A percentile compares a stretch with the other conserved stretches of the same genome.
These are phyloP conservation scores for Monosporozyma unispora DNA, from an alignment of 805 yeast species.

Conservation along the genomic window DNA sequence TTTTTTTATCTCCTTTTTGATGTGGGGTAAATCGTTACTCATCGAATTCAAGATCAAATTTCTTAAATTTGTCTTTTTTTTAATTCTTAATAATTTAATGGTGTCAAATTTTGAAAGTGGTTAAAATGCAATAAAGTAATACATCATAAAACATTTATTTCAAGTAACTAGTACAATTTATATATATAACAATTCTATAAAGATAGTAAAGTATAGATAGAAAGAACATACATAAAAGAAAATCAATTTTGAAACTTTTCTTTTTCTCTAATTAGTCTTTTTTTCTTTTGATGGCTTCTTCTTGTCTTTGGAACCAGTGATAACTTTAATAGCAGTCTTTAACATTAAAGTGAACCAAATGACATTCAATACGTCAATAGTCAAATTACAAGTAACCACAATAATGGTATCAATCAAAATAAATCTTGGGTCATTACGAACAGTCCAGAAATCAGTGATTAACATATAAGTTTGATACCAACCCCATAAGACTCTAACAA, in stretches of 20 bases:
- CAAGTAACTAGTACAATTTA: background rate
- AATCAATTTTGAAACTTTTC: too few relatives aligned
- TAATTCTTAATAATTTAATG: background rate
- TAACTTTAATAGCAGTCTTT: slow-evolving; percentile 40
- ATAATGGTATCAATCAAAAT: slow-evolving; percentile 32
- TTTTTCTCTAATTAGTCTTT: slow-evolving; percentile 4
- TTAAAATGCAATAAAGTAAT: background rate
- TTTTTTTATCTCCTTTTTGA: background rate
- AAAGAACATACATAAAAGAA: too few relatives aligned
- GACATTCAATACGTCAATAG: slow-evolving; percentile 57
- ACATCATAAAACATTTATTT: background rate
- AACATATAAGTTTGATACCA: slow-evolving; percentile 51
- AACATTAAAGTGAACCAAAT: slow-evolving; percentile 82
- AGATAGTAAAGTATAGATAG: background rate
- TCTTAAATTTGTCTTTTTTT: background rate
- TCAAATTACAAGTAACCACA: slow-evolving; percentile 41
- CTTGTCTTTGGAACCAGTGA: slow-evolving; percentile 5
- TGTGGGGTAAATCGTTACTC: background rate
- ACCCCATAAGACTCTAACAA: slow-evolving; percentile 74
- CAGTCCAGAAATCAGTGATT: slow-evolving; percentile 39
- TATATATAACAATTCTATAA: background rate
- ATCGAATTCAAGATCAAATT: background rate
- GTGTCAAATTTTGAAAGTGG: too few relatives aligned
- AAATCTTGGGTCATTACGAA: slow-evolving; percentile 36
- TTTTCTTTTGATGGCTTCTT: background rate